These are phyloP conservation scores for Saccharomyces hybrid DNA, from an alignment of 1,139 yeast species.

Conservation along the genomic window DNA sequence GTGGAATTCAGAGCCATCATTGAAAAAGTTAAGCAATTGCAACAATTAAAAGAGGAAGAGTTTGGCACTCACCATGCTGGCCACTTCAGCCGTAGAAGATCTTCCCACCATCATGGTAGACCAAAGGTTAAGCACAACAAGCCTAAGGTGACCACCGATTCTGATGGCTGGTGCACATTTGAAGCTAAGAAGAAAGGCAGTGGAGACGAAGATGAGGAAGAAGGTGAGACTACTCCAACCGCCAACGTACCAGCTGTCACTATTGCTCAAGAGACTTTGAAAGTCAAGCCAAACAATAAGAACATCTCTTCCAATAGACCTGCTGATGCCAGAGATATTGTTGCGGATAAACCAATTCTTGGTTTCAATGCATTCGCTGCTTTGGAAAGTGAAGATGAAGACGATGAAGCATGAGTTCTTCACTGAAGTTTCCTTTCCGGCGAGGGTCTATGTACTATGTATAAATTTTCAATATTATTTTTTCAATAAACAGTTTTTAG, in stretches of 20 bases:
- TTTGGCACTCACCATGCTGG: constrained; percentile 13
- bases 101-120: constrained; percentile 43
- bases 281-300: constrained; percentile 62
- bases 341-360: constrained; percentile 57
- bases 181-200: constrained; percentile 41
- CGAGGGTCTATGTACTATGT: neutral
- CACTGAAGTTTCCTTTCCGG: neutral
- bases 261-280: constrained; percentile 35
- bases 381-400: constrained; percentile 54
- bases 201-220: constrained; percentile 39
- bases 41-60: constrained; percentile 33
- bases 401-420: constrained; percentile 9
- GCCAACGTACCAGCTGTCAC: constrained; percentile 28
- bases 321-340: constrained; percentile 61
- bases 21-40: constrained; percentile 50
- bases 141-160: constrained; percentile 48
- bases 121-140: constrained; percentile 54
- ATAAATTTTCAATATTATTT: neutral
- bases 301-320: constrained; percentile 69
- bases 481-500: neutral
- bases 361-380: constrained; percentile 77
- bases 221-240: constrained; percentile 35
- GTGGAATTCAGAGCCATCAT: constrained; percentile 58
- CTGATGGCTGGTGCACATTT: constrained; percentile 76
- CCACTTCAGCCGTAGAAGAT: constrained; percentile 52